Evolutionary conservation across 2,329 filamentous ascomycete genomes (phyloP), one percentile per base, ranked within the genome.

Genomic region (Aspergillus quadricinctus): DNA sequence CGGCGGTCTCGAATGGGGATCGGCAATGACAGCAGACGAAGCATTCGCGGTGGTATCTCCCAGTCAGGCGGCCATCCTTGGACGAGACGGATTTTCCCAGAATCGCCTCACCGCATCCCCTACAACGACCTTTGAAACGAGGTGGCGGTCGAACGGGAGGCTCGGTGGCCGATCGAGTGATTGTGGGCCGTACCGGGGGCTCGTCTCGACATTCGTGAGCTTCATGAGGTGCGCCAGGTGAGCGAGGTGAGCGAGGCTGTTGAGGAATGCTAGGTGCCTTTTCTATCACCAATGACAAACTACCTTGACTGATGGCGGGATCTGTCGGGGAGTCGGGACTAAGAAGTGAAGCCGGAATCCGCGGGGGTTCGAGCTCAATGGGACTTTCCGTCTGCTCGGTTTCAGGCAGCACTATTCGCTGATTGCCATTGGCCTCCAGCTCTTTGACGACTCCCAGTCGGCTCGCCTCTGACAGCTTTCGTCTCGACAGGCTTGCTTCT

Each of bases 21-120:
- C 80, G 79, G 77, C 94, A 99, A 1, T 88, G 92, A 4, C 85
- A 84, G 80, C 94, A 99, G 10, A 93, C 89, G 70, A 99, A 97
- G 72, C 93, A 99, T 4, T 88, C 83, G 72, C 95, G 96, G 80
- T 99, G 94, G 73, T 96, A 99, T 61, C 92, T 88, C 9, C 94
- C 94, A 0, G 90, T 96, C 25, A 99, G 80, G 25, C 92, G 87
- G 17, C 94, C 94, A 66, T 97, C 94, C 0, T 92, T 92, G 14
- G 92, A 96, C 35, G 93, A 96, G 56, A 99, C 87, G 1, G 92
- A 96, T 76, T 97, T 97, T 21, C 92, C 93, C 48, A 85, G 83
- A 65, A 99, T 97, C 6, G 82, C 78, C 48, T 88, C 78, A 3
- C 83, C 80, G 72, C 94, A 99, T 1, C 90, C 89, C 67, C 91